These are phyloP conservation scores for Globisporangium okanoganense DNA, from an alignment of 352 stramenopile species.

Conservation along the genomic window DNA sequence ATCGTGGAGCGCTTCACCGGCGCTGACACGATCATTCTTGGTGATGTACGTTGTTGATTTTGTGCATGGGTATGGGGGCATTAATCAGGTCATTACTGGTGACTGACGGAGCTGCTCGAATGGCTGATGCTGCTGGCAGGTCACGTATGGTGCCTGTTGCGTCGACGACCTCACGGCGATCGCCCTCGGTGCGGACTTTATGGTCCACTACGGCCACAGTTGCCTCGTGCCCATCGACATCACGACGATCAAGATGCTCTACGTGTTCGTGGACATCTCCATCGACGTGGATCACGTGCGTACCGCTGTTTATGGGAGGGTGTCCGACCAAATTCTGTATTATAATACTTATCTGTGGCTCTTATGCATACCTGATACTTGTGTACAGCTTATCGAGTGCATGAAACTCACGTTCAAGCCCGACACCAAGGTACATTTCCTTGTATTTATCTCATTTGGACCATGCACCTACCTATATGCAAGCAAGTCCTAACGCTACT, in stretches of 20 bases:
- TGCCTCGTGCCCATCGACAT: constrained; percentile 98
- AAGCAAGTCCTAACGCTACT: not conserved
- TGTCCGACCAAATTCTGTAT: not conserved
- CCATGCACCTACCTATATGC: too few species aligned
- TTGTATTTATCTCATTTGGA: not conserved
- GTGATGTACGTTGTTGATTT: constrained; percentile 86
- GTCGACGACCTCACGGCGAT: constrained; percentile 97
- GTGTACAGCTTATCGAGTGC: constrained; percentile 89
- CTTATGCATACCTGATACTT: not conserved
- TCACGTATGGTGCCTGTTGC: constrained; percentile 99
- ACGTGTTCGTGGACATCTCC: constrained; percentile 99
- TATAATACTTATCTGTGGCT: not conserved
- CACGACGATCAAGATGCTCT: constrained; percentile 96
- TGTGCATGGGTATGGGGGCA: too few species aligned
- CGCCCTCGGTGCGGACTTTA: constrained; percentile 93
- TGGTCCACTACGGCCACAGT: constrained; percentile 99
- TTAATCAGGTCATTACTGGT: not conserved
- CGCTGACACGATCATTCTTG: constrained; percentile 92
- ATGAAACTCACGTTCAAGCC: constrained; percentile 89
- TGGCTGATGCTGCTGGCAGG: constrained; percentile 22
- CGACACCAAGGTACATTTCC: constrained; percentile 55
- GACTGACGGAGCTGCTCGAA: not conserved
- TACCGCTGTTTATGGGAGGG: not conserved
- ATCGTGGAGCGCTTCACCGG: constrained; percentile 96
- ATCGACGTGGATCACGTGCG: constrained; percentile 96